Evolutionary conservation across 495 filamentous ascomycete species (phyloP), one percentile per base, ranked within the genome.

Genomic region (Aspergillus nidulans): DNA sequence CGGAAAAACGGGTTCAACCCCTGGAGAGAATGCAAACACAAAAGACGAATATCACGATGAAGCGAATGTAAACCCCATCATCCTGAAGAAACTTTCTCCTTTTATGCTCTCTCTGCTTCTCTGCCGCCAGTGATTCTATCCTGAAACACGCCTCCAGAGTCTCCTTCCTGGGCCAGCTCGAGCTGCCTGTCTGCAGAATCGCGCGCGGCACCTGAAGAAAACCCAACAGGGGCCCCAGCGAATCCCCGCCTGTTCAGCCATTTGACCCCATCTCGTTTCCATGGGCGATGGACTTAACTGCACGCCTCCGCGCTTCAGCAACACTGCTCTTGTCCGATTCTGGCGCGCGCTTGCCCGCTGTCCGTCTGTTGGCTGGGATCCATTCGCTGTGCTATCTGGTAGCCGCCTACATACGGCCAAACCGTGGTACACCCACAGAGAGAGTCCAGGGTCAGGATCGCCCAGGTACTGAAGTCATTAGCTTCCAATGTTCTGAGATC

Each of bases 121-220:
- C 45, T 48, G 26, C 26, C 45, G 45, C 45, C 45, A 48, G 45
- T n/a, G 26, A 20, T 26, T 48, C 16, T 32, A 45, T 48, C n/a
- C 45, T 48, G 45, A 48, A 48, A 48, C 45, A 34, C 25, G 16
- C 9, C 26, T 23, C 45, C 21, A 34, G 23, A 34, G 5, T 8
- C 26, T 20, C 30, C 30, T 13, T 34, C 30, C 9, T n/a, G n/a
- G n/a, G n/a, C 26, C 26, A 28, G 30, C 10, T 34, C 10, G 4
- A 48, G 45, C 30, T 28, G 30, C 4, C 26, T 4, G 16, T 48
- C 45, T 48, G 45, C 45, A 48, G 45, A 48, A 26, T 48, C 45
- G 45, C 45, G 45, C 45, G 45, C 45, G 45, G 45, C 45, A 48
- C 26, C 25, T 48, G 45, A 48, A 48, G 26, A 26, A 48, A 23